Evolutionary conservation across 331 rosid species (phyloP), one percentile per base, ranked within the genome.

Genomic region (Pyracantha coccinea): DNA sequence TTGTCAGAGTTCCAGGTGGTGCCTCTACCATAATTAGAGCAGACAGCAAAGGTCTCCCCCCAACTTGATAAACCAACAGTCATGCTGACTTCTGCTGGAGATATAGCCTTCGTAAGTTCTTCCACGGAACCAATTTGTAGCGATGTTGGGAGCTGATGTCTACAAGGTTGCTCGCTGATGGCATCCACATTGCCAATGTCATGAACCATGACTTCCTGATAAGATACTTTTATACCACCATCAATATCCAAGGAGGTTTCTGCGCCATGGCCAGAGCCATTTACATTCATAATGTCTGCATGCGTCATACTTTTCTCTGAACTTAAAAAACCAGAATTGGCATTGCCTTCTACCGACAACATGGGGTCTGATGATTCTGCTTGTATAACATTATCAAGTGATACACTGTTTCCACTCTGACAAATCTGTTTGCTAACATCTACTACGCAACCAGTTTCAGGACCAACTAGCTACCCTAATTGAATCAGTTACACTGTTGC

Each of bases 381-480:
- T 73, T 64, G 69, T 73, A 82, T 60, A 73, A 53, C 75, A 24
- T 79, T 83, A 65, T 67, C 84, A 77, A 53, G 72, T 7, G 77
- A 82, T 44, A 75, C 67, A 58, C 66, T 63, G 35, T 73, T 77
- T 77, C 84, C 86, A 72, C 54, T 78, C 82, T 67, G 84, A 79
- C 57, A 44, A 62, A 81, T 73, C 52, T 69, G 83, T 75, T 75
- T 69, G 68, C 83, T 77, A 69, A 35, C 82, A 76, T 71, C 79
- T 73, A 69, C 87, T 73, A 64, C 50, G 32, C 76, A 23, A 68
- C n/a, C 82, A 81, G 80, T 78, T 52, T 77, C 85, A 54, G 86
- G 71, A 69, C 64, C 28, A 44, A 63, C 81, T 58, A 72, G 75
- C 71, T 79, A 38, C 86, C 77, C 75, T 64, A 47, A 32, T 58